Evolutionary conservation across 202 grass and related monocot species (phyloP), one percentile per base, ranked within the genome.

Genomic region (Hordeum pubiflorum): DNA sequence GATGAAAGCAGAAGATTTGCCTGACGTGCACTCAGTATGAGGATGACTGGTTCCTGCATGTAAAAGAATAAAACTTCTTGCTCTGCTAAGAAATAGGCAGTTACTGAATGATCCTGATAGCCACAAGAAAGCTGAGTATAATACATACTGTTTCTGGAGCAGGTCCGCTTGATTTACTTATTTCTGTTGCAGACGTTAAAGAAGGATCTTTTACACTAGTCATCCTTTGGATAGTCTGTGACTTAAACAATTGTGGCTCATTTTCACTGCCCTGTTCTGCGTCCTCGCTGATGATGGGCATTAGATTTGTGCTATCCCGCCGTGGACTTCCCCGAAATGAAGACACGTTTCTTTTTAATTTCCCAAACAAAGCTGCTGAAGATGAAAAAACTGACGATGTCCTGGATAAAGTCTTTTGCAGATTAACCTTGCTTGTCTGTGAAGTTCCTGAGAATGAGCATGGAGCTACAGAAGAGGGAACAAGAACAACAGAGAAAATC

Each of bases 371-470:
- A 86, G 95, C 92, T 86, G 95, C 90, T 18, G 95, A 98, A 79
- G 95, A 98, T 74, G 95, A 94, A 86, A 98, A 98, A 21, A 98
- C 95, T 33, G 95, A 98, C 21, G 91, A 87, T 63, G 88, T 89
- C 70, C 92, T 87, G 33, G 92, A 93, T 66, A 98, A 88, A 15
- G 95, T 94, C 63, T 92, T 85, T 32, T 79, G 82, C 72, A 98
- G 74, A 86, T 91, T 85, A 82, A 65, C 58, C 63, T 80, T 79
- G 72, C 43, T 86, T 73, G 74, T 40, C 9, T 61, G 85, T 10
- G 67, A 79, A 72, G 55, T 83, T 48, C 69, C 77, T 76, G 84
- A 74, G 63, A 71, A 85, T 31, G 88, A 83, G 78, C 65, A 80
- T 17, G 95, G 95, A 78, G 87, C 84, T 7, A 98, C 90, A 79